Conservation (phyloP, 345 rosid species). For the Erysimum cheiranthoides region DNA sequence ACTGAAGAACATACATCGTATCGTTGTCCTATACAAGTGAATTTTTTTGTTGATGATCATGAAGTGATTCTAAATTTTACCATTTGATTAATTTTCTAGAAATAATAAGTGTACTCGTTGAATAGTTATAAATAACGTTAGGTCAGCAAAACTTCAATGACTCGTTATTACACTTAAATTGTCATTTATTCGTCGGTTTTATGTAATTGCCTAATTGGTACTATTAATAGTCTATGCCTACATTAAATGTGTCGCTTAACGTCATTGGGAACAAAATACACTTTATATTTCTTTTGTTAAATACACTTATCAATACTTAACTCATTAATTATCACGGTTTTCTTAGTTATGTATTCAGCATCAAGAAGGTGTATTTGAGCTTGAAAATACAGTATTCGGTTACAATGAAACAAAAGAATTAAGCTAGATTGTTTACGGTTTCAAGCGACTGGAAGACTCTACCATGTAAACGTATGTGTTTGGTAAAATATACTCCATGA, state of each 20-base stretch:
- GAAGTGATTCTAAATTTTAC: too few species aligned
- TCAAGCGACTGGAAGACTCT: not conserved
- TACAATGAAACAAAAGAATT: not conserved
- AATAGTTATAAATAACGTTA: not conserved
- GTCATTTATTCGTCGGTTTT: conserved; percentile 26
- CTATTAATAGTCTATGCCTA: not conserved
- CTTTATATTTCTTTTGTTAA: too few species aligned
- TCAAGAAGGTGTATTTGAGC: too few species aligned
- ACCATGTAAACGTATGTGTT: too few species aligned
- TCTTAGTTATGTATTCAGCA: not conserved
- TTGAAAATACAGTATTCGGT: too few species aligned
- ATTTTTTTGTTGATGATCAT: too few species aligned
- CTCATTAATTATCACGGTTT: too few species aligned
- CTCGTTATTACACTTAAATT: not conserved
- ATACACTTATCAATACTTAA: too few species aligned
- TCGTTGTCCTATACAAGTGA: too few species aligned
- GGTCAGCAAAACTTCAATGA: conserved; percentile 34
- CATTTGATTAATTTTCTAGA: too few species aligned
- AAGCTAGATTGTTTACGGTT: not conserved
- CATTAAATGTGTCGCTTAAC: conserved; percentile 11
- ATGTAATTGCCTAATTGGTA: not conserved
- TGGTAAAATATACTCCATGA: not conserved
- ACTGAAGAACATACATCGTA: too few species aligned
- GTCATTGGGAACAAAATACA: not conserved
- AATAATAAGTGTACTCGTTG: too few species aligned